Conservation (phyloP, 192 early-diverging fungal genomes). For the Phycomyces blakesleeanus region DNA sequence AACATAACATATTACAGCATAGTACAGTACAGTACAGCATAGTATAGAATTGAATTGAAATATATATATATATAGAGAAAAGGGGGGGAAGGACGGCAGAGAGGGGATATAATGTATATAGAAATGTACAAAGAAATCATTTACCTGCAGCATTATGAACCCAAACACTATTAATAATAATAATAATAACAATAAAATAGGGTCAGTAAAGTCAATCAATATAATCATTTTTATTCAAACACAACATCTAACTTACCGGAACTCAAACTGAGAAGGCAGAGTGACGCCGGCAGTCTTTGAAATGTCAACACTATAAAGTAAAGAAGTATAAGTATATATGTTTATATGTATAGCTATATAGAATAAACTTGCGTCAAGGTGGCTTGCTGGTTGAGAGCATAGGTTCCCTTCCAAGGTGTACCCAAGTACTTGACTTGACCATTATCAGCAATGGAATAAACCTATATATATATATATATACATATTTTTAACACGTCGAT, state of each 20-base stretch:
- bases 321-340: background rate
- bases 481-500: too few species aligned
- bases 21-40: too few species aligned
- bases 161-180: constrained; percentile 24
- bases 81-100: too few species aligned
- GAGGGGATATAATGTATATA: too few species aligned
- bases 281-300: constrained; percentile 22
- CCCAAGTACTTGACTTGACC: constrained; percentile 26
- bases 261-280: constrained; percentile 35
- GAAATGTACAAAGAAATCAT: background rate
- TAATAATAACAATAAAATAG: too few species aligned
- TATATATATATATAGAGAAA: too few species aligned
- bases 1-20: too few species aligned
- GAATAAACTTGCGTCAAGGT: constrained; percentile 24
- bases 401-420: constrained; percentile 32
- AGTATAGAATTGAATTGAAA: too few species aligned
- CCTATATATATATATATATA: too few species aligned
- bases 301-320: constrained; percentile 26
- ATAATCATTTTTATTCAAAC: background rate
- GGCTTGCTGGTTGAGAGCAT: constrained; percentile 25
- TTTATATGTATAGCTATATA: too few species aligned
- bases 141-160: constrained; percentile 25
- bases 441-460: constrained; percentile 22
- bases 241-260: constrained; percentile 19
- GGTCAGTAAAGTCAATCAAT: background rate